phyloP scores from a whole-genome alignment of 345 rosid genomes.

The Iberis pinnata region DNA sequence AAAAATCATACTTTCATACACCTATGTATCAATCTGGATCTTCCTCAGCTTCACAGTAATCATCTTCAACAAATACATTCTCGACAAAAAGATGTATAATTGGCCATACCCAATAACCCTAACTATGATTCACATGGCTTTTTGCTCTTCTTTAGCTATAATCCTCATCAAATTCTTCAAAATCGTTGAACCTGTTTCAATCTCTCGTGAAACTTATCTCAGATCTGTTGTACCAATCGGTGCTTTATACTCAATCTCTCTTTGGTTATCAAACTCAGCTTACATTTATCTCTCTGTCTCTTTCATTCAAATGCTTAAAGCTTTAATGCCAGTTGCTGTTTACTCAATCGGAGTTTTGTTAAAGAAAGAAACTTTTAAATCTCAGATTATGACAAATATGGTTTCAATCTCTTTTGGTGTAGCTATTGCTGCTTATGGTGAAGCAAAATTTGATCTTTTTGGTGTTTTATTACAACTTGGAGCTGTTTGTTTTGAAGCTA shows the following conservation, averaged over 20 bases:
- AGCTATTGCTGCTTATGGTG: slow-evolving; percentile 83
- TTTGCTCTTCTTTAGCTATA: slow-evolving; percentile 74
- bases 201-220: slow-evolving; percentile 74
- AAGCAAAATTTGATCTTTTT: slow-evolving; percentile 81
- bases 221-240: slow-evolving; percentile 92
- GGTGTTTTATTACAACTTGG: slow-evolving; percentile 90
- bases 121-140: slow-evolving; percentile 95
- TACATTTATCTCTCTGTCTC: slow-evolving; percentile 92
- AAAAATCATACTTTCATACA: slow-evolving; percentile 87
- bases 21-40: slow-evolving; percentile 93
- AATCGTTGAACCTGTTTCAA: slow-evolving; percentile 82
- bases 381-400: slow-evolving; percentile 78
- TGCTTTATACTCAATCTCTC: slow-evolving; percentile 75
- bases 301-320: slow-evolving; percentile 94
- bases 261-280: slow-evolving; percentile 93
- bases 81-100: slow-evolving; percentile 89
- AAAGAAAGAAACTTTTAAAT: slow-evolving; percentile 58
- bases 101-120: slow-evolving; percentile 98
- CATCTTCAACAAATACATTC: slow-evolving; percentile 98
- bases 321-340: slow-evolving; percentile 95
- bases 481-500: slow-evolving; percentile 89
- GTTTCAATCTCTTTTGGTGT: slow-evolving; percentile 59
- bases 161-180: slow-evolving; percentile 84
- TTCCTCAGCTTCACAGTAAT: slow-evolving; percentile 95
- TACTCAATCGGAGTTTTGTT: slow-evolving; percentile 75